Percentiles rank a stretch among this genome's conserved stretches.
Conservation (phyloP, 2,329 filamentous ascomycete species). For the Reticulascus tulasneorum region DNA sequence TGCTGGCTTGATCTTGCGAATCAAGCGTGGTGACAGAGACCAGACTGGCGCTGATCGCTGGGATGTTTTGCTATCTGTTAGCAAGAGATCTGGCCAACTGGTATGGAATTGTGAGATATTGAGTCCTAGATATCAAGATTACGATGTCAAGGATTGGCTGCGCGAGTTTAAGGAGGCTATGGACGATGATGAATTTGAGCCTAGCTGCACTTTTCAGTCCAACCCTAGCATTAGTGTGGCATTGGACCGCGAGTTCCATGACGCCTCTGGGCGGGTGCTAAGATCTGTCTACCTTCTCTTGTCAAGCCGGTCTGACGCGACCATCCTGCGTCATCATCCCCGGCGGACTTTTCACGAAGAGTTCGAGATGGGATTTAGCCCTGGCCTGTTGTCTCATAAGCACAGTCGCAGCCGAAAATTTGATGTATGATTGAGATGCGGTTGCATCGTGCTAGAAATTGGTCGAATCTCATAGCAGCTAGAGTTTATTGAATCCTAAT, state of each 20-base stretch:
- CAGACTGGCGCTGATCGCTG: too few species aligned
- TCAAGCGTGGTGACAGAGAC: constrained; percentile 1
- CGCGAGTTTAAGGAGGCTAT: not conserved
- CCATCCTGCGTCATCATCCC: too few species aligned
- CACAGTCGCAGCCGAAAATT: too few species aligned
- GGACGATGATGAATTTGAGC: not conserved
- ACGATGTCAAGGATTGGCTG: constrained; percentile 1
- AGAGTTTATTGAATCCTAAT: too few species aligned
- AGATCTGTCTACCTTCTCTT: constrained; percentile 2
- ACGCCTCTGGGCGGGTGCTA: constrained; percentile 12
- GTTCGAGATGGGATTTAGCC: too few species aligned
- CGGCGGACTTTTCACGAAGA: too few species aligned
- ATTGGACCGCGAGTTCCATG: constrained; percentile 1
- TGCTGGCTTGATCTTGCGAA: constrained; percentile 2
- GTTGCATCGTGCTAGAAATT: too few species aligned
- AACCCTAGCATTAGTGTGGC: not conserved
- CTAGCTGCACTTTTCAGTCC: not conserved
- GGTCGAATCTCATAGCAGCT: too few species aligned
- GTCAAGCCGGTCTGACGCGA: too few species aligned
- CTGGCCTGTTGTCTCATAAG: too few species aligned
- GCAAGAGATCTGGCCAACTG: not conserved
- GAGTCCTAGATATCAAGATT: not conserved
- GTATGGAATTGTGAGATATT: constrained; percentile 7
- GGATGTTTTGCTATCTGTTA: constrained; percentile 2
- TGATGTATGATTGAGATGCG: too few species aligned